phyloP scores from a whole-genome alignment of 257 asterid species.

The Thymus mandschuricus region DNA sequence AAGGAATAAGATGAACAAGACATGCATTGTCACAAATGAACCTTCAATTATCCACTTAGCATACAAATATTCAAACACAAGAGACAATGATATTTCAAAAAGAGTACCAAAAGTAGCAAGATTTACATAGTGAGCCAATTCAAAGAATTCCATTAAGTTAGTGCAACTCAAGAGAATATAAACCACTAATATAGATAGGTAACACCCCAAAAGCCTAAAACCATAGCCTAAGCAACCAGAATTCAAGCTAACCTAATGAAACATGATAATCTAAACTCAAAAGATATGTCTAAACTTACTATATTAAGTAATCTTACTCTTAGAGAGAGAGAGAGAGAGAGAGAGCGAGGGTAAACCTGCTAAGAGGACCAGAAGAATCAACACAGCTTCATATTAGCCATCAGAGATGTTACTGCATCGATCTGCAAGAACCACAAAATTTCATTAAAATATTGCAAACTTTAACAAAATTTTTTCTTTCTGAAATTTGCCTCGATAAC shows the following conservation, averaged over 20 bases:
- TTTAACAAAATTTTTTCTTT: background rate
- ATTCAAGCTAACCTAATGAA: slow-evolving; percentile 22
- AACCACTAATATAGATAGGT: slow-evolving; percentile 19
- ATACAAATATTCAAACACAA: slow-evolving; percentile 3
- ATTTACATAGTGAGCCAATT: slow-evolving; percentile 21
- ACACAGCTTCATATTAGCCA: slow-evolving; percentile 23
- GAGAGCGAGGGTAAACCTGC: slow-evolving; percentile 31
- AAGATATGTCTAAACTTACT: slow-evolving; percentile 23
- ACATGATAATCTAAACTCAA: slow-evolving; percentile 11
- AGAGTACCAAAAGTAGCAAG: slow-evolving; percentile 26
- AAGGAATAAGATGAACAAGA: slow-evolving; percentile 28
- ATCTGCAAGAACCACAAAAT: slow-evolving; percentile 41
- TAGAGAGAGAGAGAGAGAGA: background rate
- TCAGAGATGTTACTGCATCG: no score
- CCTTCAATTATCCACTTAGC: slow-evolving; percentile 13
- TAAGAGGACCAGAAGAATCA: slow-evolving; percentile 22
- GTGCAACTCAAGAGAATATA: slow-evolving; percentile 25
- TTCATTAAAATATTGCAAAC: background rate
- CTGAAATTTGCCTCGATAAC: slow-evolving; percentile 18
- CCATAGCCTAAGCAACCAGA: slow-evolving; percentile 1
- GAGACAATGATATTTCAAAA: slow-evolving; percentile 15
- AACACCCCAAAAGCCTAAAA: slow-evolving; percentile 10
- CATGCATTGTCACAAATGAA: slow-evolving; percentile 26
- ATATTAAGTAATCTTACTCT: background rate
- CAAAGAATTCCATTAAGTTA: slow-evolving; percentile 20